Percentiles rank a stretch among this genome's conserved stretches.
These are phyloP conservation scores for Medicago arabica DNA, from an alignment of 306 rosid genomes.

Conservation along the genomic window DNA sequence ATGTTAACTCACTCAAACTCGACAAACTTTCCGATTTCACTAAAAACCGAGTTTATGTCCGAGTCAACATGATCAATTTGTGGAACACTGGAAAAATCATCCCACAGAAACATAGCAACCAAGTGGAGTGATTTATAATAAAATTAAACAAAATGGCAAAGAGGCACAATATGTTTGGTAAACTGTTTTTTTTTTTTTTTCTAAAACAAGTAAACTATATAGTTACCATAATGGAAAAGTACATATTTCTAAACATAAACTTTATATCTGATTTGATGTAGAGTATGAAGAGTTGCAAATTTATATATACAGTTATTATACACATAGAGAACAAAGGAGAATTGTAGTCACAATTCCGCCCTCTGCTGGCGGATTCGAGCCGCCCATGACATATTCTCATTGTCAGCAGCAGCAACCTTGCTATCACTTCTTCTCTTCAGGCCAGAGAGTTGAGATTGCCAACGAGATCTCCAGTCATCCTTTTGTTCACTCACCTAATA, in stretches of 20 bases:
- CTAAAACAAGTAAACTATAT: neutral
- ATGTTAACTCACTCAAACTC: no score
- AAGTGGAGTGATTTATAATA: neutral
- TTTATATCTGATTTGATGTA: conserved; percentile 34
- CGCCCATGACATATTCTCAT: conserved; percentile 75
- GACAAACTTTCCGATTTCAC: no score
- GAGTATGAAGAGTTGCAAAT: conserved; percentile 9
- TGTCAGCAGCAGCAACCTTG: conserved; percentile 36
- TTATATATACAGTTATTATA: conserved; percentile 14
- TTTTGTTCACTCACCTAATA: conserved; percentile 60
- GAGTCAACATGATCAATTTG: no score
- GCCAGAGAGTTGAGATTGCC: conserved; percentile 73
- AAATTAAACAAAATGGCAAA: neutral
- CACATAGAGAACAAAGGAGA: neutral
- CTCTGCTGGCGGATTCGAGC: conserved; percentile 79
- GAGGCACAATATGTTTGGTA: neutral
- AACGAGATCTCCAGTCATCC: conserved; percentile 59
- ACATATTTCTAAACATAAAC: conserved; percentile 10
- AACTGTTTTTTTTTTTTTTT: conserved; percentile 3
- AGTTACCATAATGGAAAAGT: neutral
- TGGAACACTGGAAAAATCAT: no score
- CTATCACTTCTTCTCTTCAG: conserved; percentile 63
- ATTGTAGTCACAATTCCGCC: conserved; percentile 40
- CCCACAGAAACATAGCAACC: neutral
- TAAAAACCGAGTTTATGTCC: no score